Evolutionary conservation across 2,329 filamentous ascomycete genomes (phyloP).

Genomic region (Trichoderma breve): DNA sequence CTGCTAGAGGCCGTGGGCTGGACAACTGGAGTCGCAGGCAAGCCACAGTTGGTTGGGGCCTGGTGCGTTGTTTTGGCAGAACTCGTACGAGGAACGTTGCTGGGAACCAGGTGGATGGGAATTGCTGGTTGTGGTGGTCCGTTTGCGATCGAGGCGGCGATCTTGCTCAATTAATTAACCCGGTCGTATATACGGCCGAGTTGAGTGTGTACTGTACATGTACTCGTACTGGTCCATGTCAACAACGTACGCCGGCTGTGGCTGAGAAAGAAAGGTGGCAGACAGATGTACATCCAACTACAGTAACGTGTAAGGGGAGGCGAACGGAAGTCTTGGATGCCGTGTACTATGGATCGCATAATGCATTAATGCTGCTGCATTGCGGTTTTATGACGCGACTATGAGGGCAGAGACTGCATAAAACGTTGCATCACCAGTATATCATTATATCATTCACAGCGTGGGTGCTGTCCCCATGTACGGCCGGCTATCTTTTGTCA

Average conservation of each 20-base stretch:
- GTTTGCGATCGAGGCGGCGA: conserved; percentile 10
- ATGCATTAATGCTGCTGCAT: not conserved
- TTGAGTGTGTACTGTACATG: not conserved
- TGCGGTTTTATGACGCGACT: conserved; percentile 4
- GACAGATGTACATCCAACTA: not conserved
- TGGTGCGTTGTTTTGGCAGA: not conserved
- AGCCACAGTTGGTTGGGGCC: not conserved
- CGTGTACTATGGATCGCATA: not conserved
- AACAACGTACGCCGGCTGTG: not conserved
- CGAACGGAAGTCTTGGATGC: not conserved
- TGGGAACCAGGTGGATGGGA: not conserved
- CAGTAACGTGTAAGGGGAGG: not conserved
- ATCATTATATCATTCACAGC: not conserved
- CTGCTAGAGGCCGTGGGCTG: not conserved
- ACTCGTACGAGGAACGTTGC: not conserved
- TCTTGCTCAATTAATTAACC: not conserved
- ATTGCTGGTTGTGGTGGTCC: not conserved
- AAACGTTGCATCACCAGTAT: conserved; percentile 3
- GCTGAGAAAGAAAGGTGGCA: not conserved
- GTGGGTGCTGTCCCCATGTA: not conserved
- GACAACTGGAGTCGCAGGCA: not conserved
- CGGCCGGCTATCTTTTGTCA: not conserved
- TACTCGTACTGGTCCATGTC: not conserved
- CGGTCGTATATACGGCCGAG: not conserved
- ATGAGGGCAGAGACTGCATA: conserved; percentile 15